A percentile compares a stretch with the other conserved stretches of the same genome.
These are phyloP conservation scores for Lachnellula hyalina DNA, from an alignment of 2,329 filamentous ascomycete genomes.

Conservation along the genomic window DNA sequence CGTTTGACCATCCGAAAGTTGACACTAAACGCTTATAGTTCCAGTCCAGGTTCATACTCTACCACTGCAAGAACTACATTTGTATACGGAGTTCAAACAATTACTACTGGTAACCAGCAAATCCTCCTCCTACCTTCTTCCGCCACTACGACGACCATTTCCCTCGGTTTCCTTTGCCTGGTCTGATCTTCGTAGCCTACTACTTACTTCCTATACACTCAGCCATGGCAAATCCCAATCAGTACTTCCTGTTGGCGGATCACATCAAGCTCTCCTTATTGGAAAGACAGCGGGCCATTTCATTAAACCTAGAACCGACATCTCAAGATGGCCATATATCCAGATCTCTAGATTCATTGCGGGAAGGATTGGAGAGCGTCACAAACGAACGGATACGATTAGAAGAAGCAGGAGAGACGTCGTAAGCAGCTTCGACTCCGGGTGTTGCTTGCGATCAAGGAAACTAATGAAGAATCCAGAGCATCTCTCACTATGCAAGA, in stretches of 20 bases:
- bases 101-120: not conserved
- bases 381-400: slow-evolving; percentile 59
- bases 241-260: slow-evolving; percentile 89
- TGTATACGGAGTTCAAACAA: too few species aligned
- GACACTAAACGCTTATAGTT: not conserved
- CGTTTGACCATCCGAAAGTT: not conserved
- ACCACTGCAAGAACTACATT: not conserved
- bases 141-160: not conserved
- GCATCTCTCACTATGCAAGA: slow-evolving; percentile 50
- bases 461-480: slow-evolving; percentile 18
- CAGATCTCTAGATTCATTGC: slow-evolving; percentile 79
- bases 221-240: slow-evolving; percentile 56
- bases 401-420: slow-evolving; percentile 57
- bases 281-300: slow-evolving; percentile 81
- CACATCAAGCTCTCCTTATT: slow-evolving; percentile 95
- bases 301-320: slow-evolving; percentile 63
- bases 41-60: not conserved
- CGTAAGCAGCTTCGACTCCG: slow-evolving; percentile 39
- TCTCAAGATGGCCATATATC: slow-evolving; percentile 86
- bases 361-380: slow-evolving; percentile 69
- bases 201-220: not conserved
- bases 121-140: not conserved
- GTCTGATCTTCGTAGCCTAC: not conserved
- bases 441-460: not conserved
- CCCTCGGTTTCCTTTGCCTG: not conserved